Base-by-base conservation (phyloP, 1,284 basidiomycete species). In the Rhodotorula sp. region DNA sequence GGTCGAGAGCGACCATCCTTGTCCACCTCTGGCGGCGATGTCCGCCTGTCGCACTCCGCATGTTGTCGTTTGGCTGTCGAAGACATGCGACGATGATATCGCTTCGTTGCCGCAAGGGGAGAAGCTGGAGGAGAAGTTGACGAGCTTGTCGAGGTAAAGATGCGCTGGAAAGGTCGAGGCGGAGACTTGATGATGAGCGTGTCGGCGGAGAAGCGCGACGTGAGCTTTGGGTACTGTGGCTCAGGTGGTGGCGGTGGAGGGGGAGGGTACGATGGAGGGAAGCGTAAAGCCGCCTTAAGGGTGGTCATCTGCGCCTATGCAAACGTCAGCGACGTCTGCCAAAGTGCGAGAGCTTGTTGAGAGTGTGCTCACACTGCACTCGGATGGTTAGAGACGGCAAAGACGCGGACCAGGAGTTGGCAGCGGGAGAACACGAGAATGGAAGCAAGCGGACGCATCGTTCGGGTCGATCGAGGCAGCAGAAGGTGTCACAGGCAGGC, bases 151-250 rank as follows among this genome's bases (percentile, higher is more conserved):
- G 57, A 39, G 22, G 47, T 20, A 57, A 70, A 70, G 47, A 70
- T 52, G 46, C 62, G 57, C 60, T 66, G 53, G 36, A 70, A 49
- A 1, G 64, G 27, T 20, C 53, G 56, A 4, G 58, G 65, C 1
- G 68, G 64, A 29, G 64, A 64, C 36, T 59, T 62, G 47, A 61
- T 59, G 29, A 61, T 44, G 58, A 70, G 68, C 19, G 68, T 70
- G 9, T 70, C 68, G 61, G 68, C 64, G 6, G 68, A 70, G 62
- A 70, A 70, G 56, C 68, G 68, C n/a, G 68, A 70, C 17, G 30
- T 30, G 5, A 61, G 62, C 47, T 20, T 47, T 0, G 51, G 59
- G 34, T 30, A 32, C 13, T 36, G 44, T 15, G 49, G 5, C 17
- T 52, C 29, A 17, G 51, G 49, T 2, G 55, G 55, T 6, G 59